Conservation (phyloP, 163 green algal genomes). For the Trebouxia gelatinosa region DNA sequence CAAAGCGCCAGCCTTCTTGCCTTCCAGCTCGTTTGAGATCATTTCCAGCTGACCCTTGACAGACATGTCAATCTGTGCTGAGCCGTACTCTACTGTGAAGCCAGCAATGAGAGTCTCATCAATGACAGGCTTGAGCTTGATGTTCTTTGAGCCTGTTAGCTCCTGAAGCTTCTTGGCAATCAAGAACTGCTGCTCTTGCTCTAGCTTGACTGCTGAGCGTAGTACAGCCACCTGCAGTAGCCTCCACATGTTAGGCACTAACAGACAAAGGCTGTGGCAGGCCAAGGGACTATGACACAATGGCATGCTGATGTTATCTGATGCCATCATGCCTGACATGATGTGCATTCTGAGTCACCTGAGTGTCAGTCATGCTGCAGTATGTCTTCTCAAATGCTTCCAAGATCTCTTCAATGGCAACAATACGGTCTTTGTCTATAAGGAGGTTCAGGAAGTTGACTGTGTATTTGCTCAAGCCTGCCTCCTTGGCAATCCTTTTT, state of each 20-base stretch:
- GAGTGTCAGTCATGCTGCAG: constrained; percentile 93
- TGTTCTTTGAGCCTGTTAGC: constrained; percentile 97
- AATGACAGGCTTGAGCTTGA: constrained; percentile 98
- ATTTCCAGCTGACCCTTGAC: constrained; percentile 89
- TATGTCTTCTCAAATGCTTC: constrained; percentile 92
- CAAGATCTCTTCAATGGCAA: constrained; percentile 83
- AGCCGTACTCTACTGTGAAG: constrained; percentile 96
- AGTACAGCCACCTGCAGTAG: constrained; percentile 82
- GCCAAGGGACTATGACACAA: not conserved
- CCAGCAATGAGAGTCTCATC: constrained; percentile 92
- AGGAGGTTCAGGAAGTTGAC: constrained; percentile 96
- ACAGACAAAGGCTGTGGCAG: not conserved
- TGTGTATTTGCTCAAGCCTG: constrained; percentile 78
- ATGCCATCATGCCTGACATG: not conserved
- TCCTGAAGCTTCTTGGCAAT: constrained; percentile 99
- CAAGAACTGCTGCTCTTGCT: constrained; percentile 98
- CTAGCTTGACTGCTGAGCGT: constrained; percentile 91
- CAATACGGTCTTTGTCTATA: constrained; percentile 87
- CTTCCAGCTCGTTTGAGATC: constrained; percentile 63
- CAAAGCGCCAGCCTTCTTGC: not conserved
- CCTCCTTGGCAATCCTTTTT: constrained; percentile 80
- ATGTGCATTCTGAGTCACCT: constrained; percentile 53
- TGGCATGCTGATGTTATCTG: not conserved
- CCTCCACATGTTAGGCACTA: not conserved
- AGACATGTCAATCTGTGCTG: constrained; percentile 74